Conservation (phyloP, 2,329 filamentous ascomycete genomes). For the Arthrobotrys musiformis region DNA sequence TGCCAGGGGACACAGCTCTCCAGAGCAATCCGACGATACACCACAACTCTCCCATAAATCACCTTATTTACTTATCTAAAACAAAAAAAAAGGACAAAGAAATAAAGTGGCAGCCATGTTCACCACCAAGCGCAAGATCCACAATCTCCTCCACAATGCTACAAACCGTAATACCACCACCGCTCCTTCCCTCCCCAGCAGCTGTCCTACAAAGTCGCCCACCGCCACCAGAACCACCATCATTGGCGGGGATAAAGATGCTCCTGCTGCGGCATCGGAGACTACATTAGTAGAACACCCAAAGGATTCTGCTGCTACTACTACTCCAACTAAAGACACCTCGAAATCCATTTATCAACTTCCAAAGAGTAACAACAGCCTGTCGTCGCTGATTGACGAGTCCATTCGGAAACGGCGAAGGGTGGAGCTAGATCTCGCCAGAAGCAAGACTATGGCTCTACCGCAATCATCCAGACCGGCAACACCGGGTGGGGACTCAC, state of each 20-base stretch:
- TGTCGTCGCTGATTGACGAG: conserved; percentile 51
- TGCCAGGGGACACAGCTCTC: background rate
- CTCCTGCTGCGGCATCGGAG: conserved; percentile 17
- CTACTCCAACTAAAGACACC: conserved; percentile 1
- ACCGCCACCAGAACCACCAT: conserved; percentile 5
- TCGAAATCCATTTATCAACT: conserved; percentile 46
- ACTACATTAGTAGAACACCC: conserved; percentile 22
- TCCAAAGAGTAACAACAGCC: conserved; percentile 32
- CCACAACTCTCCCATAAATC: conserved; percentile 5
- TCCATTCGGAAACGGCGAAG: conserved; percentile 47
- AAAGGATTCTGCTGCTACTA: background rate
- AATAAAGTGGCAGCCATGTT: conserved; percentile 34
- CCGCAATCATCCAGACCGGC: conserved; percentile 22
- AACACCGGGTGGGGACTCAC: conserved; percentile 31
- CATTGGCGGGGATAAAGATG: conserved; percentile 1
- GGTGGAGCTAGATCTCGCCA: conserved; percentile 29
- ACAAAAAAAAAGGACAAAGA: too few relatives aligned
- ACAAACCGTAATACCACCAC: conserved; percentile 32
- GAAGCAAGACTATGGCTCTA: conserved; percentile 15
- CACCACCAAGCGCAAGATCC: conserved; percentile 54
- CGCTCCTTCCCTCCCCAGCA: background rate
- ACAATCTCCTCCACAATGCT: conserved; percentile 56
- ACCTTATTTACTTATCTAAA: conserved; percentile 15
- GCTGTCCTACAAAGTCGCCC: background rate
- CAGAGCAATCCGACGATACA: conserved; percentile 19